Percentiles rank a stretch among this genome's conserved stretches.
These are phyloP conservation scores for Tritrichomonas musculus DNA, from an alignment of 208 protist genomes.

Conservation along the genomic window DNA sequence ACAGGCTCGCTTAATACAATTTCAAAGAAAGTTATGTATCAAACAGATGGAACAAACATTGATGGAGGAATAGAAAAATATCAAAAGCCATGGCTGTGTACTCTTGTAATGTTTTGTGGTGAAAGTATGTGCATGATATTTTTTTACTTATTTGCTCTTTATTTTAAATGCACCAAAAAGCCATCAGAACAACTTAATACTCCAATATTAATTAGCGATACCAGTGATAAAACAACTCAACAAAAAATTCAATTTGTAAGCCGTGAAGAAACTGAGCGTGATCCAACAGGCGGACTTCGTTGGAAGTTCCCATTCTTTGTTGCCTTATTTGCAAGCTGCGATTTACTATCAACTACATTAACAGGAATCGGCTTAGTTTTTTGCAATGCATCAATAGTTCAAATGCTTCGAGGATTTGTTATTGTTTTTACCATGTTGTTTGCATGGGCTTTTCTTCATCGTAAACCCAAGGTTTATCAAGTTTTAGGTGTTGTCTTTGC, in stretches of 20 bases:
- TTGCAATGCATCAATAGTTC: not conserved
- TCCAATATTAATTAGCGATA: no score
- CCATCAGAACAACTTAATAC: no score
- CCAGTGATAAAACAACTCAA: not conserved
- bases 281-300: not conserved
- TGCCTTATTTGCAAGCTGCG: not conserved
- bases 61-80: not conserved
- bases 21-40: not conserved
- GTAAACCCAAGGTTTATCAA: not conserved
- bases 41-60: not conserved
- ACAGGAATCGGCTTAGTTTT: not conserved
- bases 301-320: slow-evolving; percentile 12
- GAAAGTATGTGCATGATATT: not conserved
- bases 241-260: not conserved
- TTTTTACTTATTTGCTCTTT: not conserved
- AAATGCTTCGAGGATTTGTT: not conserved
- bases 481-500: not conserved
- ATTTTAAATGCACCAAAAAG: not conserved
- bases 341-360: not conserved
- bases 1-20: not conserved
- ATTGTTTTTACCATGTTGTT: not conserved
- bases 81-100: slow-evolving; percentile 1
- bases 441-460: not conserved
- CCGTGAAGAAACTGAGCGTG: not conserved
- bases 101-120: slow-evolving; percentile 18